Evolutionary conservation across 2,329 filamentous ascomycete genomes (phyloP), one percentile per base, ranked within the genome.

Genomic region (Botryotinia narcissicola): DNA sequence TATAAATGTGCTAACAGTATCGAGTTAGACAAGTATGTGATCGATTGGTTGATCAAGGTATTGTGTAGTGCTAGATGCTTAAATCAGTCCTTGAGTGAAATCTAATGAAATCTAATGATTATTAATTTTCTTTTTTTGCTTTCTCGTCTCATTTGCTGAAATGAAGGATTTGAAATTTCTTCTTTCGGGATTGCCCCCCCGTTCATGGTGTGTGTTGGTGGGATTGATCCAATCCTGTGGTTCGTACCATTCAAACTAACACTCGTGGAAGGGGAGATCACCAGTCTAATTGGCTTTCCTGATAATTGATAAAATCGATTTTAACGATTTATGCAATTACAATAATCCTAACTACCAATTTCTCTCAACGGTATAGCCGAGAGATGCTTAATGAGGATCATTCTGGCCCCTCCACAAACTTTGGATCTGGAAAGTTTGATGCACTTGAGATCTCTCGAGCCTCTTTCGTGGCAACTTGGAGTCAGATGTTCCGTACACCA

Each of bases 371-470:
- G 60, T 62, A 16, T 61, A 20, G 22, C 59, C 59, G 32, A 61
- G 37, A 16, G 10, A n/a, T 61, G 22, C 59, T 37, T n/a, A 22
- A n/a, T 37, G 20, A 25, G 59, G 20, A 37, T 37, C 35, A 16
- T 61, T 1, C 16, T n/a, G 22, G 7, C 59, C 59, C 59, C 59
- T 25, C 59, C 59, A 61, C 35, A 35, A 25, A 35, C 20, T 40
- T n/a, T 61, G 4, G 35, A 10, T 40, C 59, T 61, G 25, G 59
- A 61, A 16, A 14, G 10, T 40, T 61, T 40, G 4, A 37, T 37
- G 35, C 59, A n/a, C 59, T 16, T 61, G 59, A 61, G 32, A n/a
- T 61, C 32, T 61, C 59, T 61, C 59, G 59, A 61, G 59, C 59
- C 59, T 32, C 25, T 25, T 54, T 57, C 64, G 64, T 68, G 64